Conservation (phyloP, 768 basidiomycete species). For the Suillus placidus region DNA sequence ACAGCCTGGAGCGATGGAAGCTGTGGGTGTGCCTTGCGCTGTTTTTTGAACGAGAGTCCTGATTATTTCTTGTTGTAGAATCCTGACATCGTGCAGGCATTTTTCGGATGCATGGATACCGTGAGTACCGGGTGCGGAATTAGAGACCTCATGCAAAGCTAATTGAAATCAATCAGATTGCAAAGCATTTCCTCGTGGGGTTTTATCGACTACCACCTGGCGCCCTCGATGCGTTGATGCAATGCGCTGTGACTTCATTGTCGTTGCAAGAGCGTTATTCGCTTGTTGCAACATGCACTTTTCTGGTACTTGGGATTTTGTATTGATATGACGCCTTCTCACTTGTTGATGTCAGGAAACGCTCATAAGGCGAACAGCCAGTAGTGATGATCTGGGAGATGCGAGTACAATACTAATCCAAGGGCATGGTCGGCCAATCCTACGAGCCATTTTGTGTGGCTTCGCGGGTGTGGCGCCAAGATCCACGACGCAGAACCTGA, state of each 20-base stretch:
- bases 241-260: slow-evolving; percentile 67
- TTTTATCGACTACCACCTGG: slow-evolving; percentile 68
- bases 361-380: slow-evolving; percentile 66
- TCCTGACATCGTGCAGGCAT: slow-evolving; percentile 88
- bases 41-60: slow-evolving; percentile 3
- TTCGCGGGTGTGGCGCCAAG: slow-evolving; percentile 86
- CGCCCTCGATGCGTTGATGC: slow-evolving; percentile 67
- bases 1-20: slow-evolving; percentile 66
- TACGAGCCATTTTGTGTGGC: slow-evolving; percentile 74
- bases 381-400: slow-evolving; percentile 60
- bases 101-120: slow-evolving; percentile 81
- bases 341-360: slow-evolving; percentile 46
- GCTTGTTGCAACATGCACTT: slow-evolving; percentile 77
- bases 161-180: background rate
- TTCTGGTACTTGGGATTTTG: slow-evolving; percentile 59
- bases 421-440: slow-evolving; percentile 63
- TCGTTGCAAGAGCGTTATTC: slow-evolving; percentile 84
- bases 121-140: slow-evolving; percentile 41
- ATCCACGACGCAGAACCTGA: slow-evolving; percentile 80
- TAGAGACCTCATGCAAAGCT: background rate
- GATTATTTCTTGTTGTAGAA: slow-evolving; percentile 52
- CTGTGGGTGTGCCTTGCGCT: slow-evolving; percentile 46
- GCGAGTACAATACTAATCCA: slow-evolving; percentile 55
- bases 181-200: slow-evolving; percentile 33
- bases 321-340: slow-evolving; percentile 6